Conservation (phyloP, 306 rosid species). For the Vigna hirtella region DNA sequence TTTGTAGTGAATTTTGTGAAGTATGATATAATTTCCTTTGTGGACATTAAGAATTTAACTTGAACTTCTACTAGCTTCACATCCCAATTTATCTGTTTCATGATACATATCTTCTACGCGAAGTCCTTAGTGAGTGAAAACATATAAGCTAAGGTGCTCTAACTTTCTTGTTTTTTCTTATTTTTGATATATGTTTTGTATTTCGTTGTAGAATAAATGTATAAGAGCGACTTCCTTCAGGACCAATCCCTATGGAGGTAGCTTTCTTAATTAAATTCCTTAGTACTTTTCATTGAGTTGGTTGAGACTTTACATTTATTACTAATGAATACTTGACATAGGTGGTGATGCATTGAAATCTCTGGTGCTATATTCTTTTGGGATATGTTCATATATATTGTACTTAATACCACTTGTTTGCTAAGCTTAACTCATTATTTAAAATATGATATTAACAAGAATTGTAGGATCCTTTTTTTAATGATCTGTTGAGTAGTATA, state of each 20-base stretch:
- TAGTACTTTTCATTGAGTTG: slow-evolving; percentile 24
- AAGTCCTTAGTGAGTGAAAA: slow-evolving; percentile 26
- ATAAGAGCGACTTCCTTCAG: slow-evolving; percentile 39
- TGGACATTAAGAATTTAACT: too few relatives aligned
- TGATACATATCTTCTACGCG: slow-evolving; percentile 7
- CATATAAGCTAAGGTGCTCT: slow-evolving; percentile 1
- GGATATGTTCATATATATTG: slow-evolving; percentile 61
- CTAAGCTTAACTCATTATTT: slow-evolving; percentile 70
- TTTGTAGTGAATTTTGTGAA: slow-evolving; percentile 35
- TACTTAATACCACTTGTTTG: slow-evolving; percentile 80
- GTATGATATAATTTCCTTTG: slow-evolving; percentile 25
- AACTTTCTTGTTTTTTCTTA: slow-evolving; percentile 15
- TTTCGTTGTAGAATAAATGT: slow-evolving; percentile 52
- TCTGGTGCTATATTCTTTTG: slow-evolving; percentile 66
- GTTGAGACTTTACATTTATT: slow-evolving; percentile 44
- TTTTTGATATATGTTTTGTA: slow-evolving; percentile 25
- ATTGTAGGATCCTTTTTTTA: too few relatives aligned
- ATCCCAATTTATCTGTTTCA: slow-evolving; percentile 22
- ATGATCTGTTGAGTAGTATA: too few relatives aligned
- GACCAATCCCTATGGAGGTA: slow-evolving; percentile 33
- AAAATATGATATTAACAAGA: slow-evolving; percentile 60
- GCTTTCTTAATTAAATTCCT: slow-evolving; percentile 40
- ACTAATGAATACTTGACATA: slow-evolving; percentile 37
- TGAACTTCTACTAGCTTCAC: slow-evolving; percentile 34
- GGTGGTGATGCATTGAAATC: slow-evolving; percentile 71